phyloP scores from a whole-genome alignment of 2,329 filamentous ascomycete genomes.

The Zasmidium citrigriseum region DNA sequence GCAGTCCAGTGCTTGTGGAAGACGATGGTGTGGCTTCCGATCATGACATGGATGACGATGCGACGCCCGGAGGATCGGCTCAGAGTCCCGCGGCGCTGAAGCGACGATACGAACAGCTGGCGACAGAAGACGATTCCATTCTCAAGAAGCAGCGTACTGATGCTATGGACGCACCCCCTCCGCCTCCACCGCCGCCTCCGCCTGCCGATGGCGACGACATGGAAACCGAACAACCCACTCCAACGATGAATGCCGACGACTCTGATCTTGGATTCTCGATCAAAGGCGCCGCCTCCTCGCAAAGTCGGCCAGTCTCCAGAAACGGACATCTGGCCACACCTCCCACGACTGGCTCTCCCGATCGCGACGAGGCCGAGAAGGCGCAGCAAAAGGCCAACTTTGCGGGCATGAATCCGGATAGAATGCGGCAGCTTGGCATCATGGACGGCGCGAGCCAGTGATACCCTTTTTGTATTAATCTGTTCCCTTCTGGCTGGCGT shows the following conservation, averaged over 20 bases:
- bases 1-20: slow-evolving; percentile 24
- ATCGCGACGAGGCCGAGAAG: slow-evolving; percentile 34
- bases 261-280: slow-evolving; percentile 28
- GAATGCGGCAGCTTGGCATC: slow-evolving; percentile 36
- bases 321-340: slow-evolving; percentile 47
- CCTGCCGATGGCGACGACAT: slow-evolving; percentile 26
- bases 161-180: slow-evolving; percentile 31
- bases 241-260: slow-evolving; percentile 14
- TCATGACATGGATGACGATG: slow-evolving; percentile 26
- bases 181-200: slow-evolving; percentile 45
- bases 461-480: slow-evolving; percentile 7
- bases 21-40: slow-evolving; percentile 28
- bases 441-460: slow-evolving; percentile 24
- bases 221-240: slow-evolving; percentile 14
- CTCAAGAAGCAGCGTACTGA: slow-evolving; percentile 35
- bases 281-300: slow-evolving; percentile 27
- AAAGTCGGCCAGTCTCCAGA: slow-evolving; percentile 18
- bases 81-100: slow-evolving; percentile 28
- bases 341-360: slow-evolving; percentile 39
- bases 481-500: neutral
- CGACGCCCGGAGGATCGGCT: slow-evolving; percentile 25
- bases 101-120: slow-evolving; percentile 29
- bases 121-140: slow-evolving; percentile 34
- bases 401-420: slow-evolving; percentile 38
- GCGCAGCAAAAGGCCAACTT: slow-evolving; percentile 26